A percentile compares a stretch with the other conserved stretches of the same genome.
Conservation (phyloP, 2,329 filamentous ascomycete species). For the Talaromyces sp. region DNA sequence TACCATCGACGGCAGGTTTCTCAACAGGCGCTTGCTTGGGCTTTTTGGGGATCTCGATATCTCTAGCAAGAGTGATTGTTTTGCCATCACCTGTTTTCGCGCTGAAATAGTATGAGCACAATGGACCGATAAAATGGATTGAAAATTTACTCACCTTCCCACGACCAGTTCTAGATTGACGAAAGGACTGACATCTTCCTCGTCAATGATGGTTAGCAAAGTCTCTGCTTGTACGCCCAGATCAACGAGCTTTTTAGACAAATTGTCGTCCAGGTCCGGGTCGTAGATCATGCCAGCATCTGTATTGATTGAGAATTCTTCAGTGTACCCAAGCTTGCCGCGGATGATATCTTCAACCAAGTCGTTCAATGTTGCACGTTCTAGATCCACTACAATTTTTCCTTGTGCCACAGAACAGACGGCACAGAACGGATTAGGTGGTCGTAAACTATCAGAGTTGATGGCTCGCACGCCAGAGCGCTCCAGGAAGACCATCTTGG, state of each 20-base stretch:
- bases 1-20: slow-evolving; percentile 29
- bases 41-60: slow-evolving; percentile 48
- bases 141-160: slow-evolving; percentile 27
- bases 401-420: slow-evolving; percentile 75
- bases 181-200: slow-evolving; percentile 65
- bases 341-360: slow-evolving; percentile 73
- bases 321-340: slow-evolving; percentile 68
- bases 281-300: slow-evolving; percentile 81
- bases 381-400: slow-evolving; percentile 64
- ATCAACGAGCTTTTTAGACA: slow-evolving; percentile 73
- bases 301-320: slow-evolving; percentile 75
- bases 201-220: slow-evolving; percentile 79
- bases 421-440: slow-evolving; percentile 76
- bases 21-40: slow-evolving; percentile 38
- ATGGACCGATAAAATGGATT: not conserved
- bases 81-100: slow-evolving; percentile 36
- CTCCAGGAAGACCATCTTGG: slow-evolving; percentile 71
- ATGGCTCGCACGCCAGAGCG: slow-evolving; percentile 59
- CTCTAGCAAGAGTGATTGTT: slow-evolving; percentile 39
- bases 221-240: slow-evolving; percentile 70
- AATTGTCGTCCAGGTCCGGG: slow-evolving; percentile 80
- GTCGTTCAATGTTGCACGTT: slow-evolving; percentile 71
- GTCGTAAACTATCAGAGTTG: slow-evolving; percentile 52
- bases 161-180: slow-evolving; percentile 73
- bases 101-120: slow-evolving; percentile 24